Conservation (phyloP, 2,329 filamentous ascomycete species). For the Scolecobasidium constrictum region DNA sequence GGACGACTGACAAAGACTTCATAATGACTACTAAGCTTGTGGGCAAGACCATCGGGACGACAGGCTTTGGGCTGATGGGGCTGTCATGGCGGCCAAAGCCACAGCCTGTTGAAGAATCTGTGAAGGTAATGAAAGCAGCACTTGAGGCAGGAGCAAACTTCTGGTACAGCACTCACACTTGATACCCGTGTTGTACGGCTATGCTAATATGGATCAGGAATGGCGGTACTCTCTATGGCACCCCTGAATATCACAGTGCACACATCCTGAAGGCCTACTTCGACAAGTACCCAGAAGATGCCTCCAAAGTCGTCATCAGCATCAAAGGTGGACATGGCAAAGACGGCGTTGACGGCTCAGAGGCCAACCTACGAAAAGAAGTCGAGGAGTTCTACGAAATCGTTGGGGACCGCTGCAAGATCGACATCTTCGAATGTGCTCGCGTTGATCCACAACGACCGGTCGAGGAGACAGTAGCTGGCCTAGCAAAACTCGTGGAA, state of each 20-base stretch:
- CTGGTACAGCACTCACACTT: slow-evolving; percentile 27
- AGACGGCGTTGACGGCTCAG: slow-evolving; percentile 31
- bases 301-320: slow-evolving; percentile 36
- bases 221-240: slow-evolving; percentile 38
- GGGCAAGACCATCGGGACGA: slow-evolving; percentile 27
- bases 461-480: slow-evolving; percentile 37
- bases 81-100: slow-evolving; percentile 35
- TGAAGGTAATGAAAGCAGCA: slow-evolving; percentile 34
- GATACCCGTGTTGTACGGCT: too few relatives aligned
- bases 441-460: slow-evolving; percentile 33
- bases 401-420: slow-evolving; percentile 35
- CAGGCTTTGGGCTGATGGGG: slow-evolving; percentile 39
- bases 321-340: slow-evolving; percentile 37
- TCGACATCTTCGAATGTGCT: slow-evolving; percentile 39
- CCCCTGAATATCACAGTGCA: slow-evolving; percentile 34
- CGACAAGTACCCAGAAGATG: slow-evolving; percentile 38
- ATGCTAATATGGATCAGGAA: too few relatives aligned
- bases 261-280: slow-evolving; percentile 41
- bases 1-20: too few relatives aligned
- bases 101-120: slow-evolving; percentile 25
- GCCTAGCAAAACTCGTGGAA: slow-evolving; percentile 36
- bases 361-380: slow-evolving; percentile 30
- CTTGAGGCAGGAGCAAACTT: slow-evolving; percentile 31
- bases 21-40: slow-evolving; percentile 15
- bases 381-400: slow-evolving; percentile 35